Evolutionary conservation across 2,329 filamentous ascomycete genomes (phyloP).

Genomic region (Penicillium sp.): DNA sequence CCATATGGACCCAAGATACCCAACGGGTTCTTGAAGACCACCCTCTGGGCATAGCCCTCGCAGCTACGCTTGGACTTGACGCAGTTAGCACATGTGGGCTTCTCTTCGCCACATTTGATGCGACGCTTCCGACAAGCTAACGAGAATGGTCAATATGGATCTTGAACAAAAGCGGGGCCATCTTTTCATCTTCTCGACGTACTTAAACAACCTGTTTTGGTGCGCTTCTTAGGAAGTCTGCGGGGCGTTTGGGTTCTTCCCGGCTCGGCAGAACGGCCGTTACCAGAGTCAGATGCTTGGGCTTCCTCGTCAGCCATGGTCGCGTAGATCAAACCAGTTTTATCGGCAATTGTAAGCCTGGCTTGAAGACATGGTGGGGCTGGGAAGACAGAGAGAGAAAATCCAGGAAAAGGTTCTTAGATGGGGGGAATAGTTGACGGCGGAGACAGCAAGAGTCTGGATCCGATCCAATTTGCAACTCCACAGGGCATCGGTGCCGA

Average conservation of each 20-base stretch:
- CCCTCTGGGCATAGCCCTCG: slow-evolving; percentile 44
- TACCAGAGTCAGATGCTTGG: not conserved
- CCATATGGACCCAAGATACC: slow-evolving; percentile 32
- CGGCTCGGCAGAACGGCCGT: not conserved
- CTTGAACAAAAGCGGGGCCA: not conserved
- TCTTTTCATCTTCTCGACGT: slow-evolving; percentile 41
- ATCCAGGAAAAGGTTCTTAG: not conserved
- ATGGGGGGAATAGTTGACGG: not conserved
- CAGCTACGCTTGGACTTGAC: slow-evolving; percentile 49
- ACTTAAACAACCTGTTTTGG: slow-evolving; percentile 92
- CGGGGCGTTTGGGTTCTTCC: slow-evolving; percentile 17
- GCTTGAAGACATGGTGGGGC: slow-evolving; percentile 11
- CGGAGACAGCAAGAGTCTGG: not conserved
- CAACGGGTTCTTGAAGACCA: slow-evolving; percentile 44
- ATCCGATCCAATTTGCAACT: not conserved
- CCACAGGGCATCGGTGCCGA: slow-evolving; percentile 15
- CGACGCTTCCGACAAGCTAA: slow-evolving; percentile 86
- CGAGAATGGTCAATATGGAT: not conserved
- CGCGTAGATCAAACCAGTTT: not conserved
- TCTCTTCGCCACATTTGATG: slow-evolving; percentile 94
- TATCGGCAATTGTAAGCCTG: not conserved
- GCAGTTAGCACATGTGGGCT: slow-evolving; percentile 49
- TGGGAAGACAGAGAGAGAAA: not conserved
- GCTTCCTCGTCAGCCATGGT: not conserved
- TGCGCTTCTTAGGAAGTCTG: slow-evolving; percentile 62